Conservation (phyloP, 495 filamentous ascomycete genomes). For the Stereocaulon alpinum region DNA sequence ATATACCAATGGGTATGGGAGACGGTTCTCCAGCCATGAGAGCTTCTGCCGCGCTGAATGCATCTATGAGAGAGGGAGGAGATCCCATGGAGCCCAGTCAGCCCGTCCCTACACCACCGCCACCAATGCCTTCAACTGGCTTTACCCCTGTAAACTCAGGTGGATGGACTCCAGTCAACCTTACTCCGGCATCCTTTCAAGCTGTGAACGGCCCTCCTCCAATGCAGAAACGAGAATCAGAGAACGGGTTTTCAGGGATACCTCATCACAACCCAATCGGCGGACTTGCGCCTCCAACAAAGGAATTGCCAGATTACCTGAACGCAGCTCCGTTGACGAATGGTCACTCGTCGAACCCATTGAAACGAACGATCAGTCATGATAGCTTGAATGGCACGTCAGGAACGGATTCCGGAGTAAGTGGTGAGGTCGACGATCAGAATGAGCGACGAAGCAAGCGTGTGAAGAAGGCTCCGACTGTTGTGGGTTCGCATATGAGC, state of each 20-base stretch:
- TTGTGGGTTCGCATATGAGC: constrained; percentile 95
- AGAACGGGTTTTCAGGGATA: constrained; percentile 39
- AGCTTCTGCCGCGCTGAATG: constrained; percentile 56
- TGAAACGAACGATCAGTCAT: constrained; percentile 78
- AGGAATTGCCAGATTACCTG: constrained; percentile 50
- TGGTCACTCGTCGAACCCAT: constrained; percentile 43
- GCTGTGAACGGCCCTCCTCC: constrained; percentile 37
- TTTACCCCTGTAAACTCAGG: constrained; percentile 72
- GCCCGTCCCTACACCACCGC: constrained; percentile 44
- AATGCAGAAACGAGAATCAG: constrained; percentile 39
- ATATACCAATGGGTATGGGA: constrained; percentile 54
- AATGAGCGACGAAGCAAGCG: constrained; percentile 82
- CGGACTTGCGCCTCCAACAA: constrained; percentile 33
- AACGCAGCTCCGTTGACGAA: constrained; percentile 45
- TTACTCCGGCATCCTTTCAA: constrained; percentile 45
- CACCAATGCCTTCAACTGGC: constrained; percentile 46
- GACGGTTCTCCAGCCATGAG: constrained; percentile 62
- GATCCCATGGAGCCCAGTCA: constrained; percentile 32
- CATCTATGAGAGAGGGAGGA: constrained; percentile 48
- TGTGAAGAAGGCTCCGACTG: constrained; percentile 82
- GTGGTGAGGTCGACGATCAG: constrained; percentile 57
- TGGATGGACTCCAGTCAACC: constrained; percentile 74
- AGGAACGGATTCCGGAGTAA: constrained; percentile 45
- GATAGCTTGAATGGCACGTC: constrained; percentile 51
- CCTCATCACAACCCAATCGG: constrained; percentile 24